Conservation (phyloP, 139 green algal species). For the Micractinium conductrix region DNA sequence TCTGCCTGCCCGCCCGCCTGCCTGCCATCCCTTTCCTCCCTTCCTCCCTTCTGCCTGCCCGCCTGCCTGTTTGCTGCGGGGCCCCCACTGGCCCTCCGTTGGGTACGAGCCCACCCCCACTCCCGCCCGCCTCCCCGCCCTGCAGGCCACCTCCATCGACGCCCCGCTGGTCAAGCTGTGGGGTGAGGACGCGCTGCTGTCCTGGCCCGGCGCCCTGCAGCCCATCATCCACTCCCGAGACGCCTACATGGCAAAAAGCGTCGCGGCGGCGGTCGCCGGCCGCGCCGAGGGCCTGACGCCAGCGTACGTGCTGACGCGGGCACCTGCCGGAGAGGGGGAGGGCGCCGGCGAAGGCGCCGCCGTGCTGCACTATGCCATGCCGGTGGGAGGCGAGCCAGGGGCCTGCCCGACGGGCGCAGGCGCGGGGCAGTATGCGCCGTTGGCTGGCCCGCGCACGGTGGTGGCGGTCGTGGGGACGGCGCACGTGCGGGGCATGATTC, state of each 20-base stretch:
- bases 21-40: too few relatives aligned
- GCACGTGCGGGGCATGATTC: constrained; percentile 83
- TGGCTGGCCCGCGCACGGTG: constrained; percentile 51
- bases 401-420: constrained; percentile 63
- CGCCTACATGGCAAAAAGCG: constrained; percentile 78
- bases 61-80: too few relatives aligned
- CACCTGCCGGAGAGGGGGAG: constrained; percentile 22
- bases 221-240: constrained; percentile 58
- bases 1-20: too few relatives aligned
- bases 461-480: constrained; percentile 88
- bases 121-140: background rate
- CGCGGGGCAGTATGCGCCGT: constrained; percentile 71
- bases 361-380: constrained; percentile 78
- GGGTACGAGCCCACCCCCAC: too few relatives aligned
- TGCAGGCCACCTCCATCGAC: constrained; percentile 19
- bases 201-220: constrained; percentile 80
- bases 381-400: constrained; percentile 42
- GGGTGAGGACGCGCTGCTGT: constrained; percentile 88
- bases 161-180: constrained; percentile 64
- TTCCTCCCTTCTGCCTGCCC: too few relatives aligned
- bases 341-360: background rate
- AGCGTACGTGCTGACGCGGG: constrained; percentile 56
- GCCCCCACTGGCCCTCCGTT: too few relatives aligned
- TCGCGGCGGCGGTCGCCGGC: constrained; percentile 65
- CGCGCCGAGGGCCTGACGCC: constrained; percentile 43